Evolutionary conservation across 352 stramenopile genomes (phyloP), one percentile per base, ranked within the genome.

Genomic region (Phytopythium delawarense): DNA sequence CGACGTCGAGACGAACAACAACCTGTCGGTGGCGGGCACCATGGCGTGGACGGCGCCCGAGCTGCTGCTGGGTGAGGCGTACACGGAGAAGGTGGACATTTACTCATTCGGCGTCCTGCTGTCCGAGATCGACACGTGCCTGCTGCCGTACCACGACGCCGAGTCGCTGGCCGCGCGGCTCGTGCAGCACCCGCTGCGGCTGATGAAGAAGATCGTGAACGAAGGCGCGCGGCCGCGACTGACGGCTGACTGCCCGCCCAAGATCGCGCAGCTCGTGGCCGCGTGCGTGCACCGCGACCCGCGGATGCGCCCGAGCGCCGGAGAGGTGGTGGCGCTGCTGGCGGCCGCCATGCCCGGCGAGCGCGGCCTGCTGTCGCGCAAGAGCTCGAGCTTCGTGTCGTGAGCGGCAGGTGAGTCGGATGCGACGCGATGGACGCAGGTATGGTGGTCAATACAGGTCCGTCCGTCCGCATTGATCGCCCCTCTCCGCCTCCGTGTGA

Each of bases 51-150:
- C 74, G 11, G 78, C 81, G 1, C 81, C 81, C 7, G 78, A 89
- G 57, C 59, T 89, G 66, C 58, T 89, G 11, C 57, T 91, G 28
- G 80, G 80, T 16, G 76, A 90, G 34, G 73, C 80, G 28, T 95
- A 88, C 70, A 81, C 67, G 16, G 81, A 95, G 57, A 89, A 82
- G 50, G 78, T 81, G 4, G 81, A 94, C 60, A 87, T 93, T 28
- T 93, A 93, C 63, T 91, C 84, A 52, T 86, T 79, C 39, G 82
- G 84, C 16, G 69, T 95, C n/a, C 59, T 95, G 37, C 63, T 92
- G 7, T 78, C 66, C 5, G 84, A 93, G 65, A 64, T 95, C 30
- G 82, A 95, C 64, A 91, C 84, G 53, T 87, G 81, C 56, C 65
- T 71, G 23, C 60, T 92, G 42, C 84, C 86, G 59, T 93, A 88